Conservation (phyloP, 129 eudicot genomes). For the Chrysanthemum makinoi region DNA sequence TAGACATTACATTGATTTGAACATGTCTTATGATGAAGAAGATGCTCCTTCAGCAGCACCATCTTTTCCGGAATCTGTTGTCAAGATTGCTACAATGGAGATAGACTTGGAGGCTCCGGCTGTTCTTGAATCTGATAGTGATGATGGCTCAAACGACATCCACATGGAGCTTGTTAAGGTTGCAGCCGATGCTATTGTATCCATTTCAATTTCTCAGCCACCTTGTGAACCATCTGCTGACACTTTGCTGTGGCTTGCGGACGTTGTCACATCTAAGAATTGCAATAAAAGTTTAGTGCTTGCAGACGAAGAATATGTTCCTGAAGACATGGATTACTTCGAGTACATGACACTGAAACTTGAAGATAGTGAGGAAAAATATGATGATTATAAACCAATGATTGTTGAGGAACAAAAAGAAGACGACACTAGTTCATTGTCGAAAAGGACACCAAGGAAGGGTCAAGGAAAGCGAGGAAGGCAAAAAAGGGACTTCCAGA, state of each 20-base stretch:
- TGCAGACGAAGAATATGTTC: constrained; percentile 31
- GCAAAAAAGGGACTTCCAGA: constrained; percentile 62
- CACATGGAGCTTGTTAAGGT: constrained; percentile 35
- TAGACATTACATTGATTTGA: constrained; percentile 59
- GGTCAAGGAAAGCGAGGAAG: constrained; percentile 60
- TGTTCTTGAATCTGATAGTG: constrained; percentile 40
- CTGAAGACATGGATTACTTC: constrained; percentile 68
- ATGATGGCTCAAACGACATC: constrained; percentile 24
- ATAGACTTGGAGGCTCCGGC: constrained; percentile 65
- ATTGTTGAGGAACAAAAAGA: constrained; percentile 28
- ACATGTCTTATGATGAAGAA: constrained; percentile 60
- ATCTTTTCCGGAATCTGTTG: constrained; percentile 44
- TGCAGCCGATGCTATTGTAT: constrained; percentile 70
- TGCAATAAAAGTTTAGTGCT: constrained; percentile 7
- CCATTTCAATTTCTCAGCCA: constrained; percentile 41
- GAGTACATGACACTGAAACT: constrained; percentile 73
- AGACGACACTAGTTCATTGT: constrained; percentile 15
- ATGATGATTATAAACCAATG: constrained; percentile 29
- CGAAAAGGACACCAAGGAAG: constrained; percentile 44
- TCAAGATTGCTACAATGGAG: constrained; percentile 58
- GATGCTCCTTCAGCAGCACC: constrained; percentile 32
- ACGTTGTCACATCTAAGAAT: constrained; percentile 38
- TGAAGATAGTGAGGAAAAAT: constrained; percentile 44
- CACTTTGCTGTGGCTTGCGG: constrained; percentile 61
- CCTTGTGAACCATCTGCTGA: constrained; percentile 24